phyloP scores from a whole-genome alignment of 2,329 filamentous ascomycete species.

The Scedosporium dehoogii region DNA sequence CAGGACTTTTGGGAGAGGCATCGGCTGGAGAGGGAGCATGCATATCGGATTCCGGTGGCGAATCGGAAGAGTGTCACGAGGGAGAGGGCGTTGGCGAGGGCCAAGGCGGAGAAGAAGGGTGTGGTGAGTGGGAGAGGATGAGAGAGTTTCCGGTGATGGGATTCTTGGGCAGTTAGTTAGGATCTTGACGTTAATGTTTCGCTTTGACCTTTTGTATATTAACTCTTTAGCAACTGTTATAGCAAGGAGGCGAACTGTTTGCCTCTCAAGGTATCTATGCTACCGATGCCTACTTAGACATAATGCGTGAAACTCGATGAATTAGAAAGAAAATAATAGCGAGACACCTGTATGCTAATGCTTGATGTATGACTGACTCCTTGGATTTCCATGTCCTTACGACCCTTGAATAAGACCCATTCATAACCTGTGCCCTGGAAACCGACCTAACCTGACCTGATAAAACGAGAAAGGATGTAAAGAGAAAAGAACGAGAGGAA shows the following conservation, averaged over 20 bases:
- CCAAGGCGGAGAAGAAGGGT: conserved; percentile 3
- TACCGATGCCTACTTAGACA: background rate
- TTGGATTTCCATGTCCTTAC: background rate
- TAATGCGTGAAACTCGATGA: background rate
- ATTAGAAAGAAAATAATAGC: background rate
- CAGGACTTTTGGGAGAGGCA: conserved; percentile 30
- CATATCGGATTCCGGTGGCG: conserved; percentile 28
- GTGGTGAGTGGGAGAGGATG: background rate
- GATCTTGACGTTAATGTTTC: background rate
- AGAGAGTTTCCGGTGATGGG: background rate
- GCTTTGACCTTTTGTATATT: too few relatives aligned
- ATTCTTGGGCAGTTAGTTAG: background rate
- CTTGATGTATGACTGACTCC: background rate
- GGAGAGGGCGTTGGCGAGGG: conserved; percentile 2
- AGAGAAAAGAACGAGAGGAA: background rate
- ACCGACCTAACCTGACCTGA: background rate
- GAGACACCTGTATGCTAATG: background rate
- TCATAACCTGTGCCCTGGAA: background rate
- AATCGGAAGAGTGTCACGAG: conserved; percentile 17
- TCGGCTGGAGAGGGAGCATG: conserved; percentile 26
- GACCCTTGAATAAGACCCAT: background rate
- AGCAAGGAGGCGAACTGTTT: background rate
- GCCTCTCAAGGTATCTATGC: background rate
- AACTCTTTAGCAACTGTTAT: too few relatives aligned
- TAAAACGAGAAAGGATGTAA: background rate